Evolutionary conservation across 2,329 filamentous ascomycete species (phyloP).

Genomic region (Neocucurbitaria cava): DNA sequence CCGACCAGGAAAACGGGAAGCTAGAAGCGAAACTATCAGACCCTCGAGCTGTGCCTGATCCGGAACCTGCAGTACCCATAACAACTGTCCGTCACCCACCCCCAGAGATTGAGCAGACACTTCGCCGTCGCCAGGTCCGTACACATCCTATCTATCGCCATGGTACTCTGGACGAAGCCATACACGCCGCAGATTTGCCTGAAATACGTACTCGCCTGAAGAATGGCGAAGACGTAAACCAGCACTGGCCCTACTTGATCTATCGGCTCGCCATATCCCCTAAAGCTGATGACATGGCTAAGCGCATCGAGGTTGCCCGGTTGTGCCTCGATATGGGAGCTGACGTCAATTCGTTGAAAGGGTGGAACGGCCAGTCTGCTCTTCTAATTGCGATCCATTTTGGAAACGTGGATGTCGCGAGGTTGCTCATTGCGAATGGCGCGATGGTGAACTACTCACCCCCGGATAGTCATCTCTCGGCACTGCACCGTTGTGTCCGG

Average conservation of each 20-base stretch:
- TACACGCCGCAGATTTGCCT: slow-evolving; percentile 15
- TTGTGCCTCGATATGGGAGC: slow-evolving; percentile 25
- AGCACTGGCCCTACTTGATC: slow-evolving; percentile 26
- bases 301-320: slow-evolving; percentile 19
- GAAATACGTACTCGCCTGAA: slow-evolving; percentile 21
- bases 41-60: background rate
- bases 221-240: slow-evolving; percentile 24
- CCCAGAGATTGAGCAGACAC: background rate
- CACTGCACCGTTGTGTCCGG: slow-evolving; percentile 23
- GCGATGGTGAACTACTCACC: slow-evolving; percentile 17
- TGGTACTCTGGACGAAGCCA: slow-evolving; percentile 16
- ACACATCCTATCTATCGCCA: slow-evolving; percentile 22
- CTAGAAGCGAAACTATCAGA: background rate
- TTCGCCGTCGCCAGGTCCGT: slow-evolving; percentile 18
- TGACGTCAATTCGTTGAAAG: slow-evolving; percentile 23
- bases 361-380: slow-evolving; percentile 27
- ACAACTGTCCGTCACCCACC: slow-evolving; percentile 13
- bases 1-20: background rate
- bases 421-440: slow-evolving; percentile 23
- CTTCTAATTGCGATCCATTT: slow-evolving; percentile 29
- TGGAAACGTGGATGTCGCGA: slow-evolving; percentile 23
- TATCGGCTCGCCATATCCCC: slow-evolving; percentile 23
- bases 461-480: slow-evolving; percentile 16
- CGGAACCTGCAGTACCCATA: background rate
- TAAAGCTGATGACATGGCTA: background rate